phyloP scores from a whole-genome alignment of 331 rosid genomes.

The Malus hybrid region DNA sequence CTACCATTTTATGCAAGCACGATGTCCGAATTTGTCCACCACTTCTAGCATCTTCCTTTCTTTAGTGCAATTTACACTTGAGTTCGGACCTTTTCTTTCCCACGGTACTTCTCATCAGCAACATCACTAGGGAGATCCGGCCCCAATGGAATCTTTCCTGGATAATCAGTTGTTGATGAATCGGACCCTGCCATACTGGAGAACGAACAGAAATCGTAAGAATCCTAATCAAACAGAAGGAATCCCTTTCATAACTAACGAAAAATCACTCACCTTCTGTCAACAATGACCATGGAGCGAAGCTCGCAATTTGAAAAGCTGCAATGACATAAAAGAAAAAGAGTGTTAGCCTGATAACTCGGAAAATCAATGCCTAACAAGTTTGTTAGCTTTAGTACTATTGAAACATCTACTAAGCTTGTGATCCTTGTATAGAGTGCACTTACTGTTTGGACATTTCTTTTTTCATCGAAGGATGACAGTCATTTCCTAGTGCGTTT shows the following conservation, averaged over 20 bases:
- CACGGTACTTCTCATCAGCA: background rate
- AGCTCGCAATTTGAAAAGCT: slow-evolving; percentile 42
- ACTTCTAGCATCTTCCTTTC: background rate
- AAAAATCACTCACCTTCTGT: slow-evolving; percentile 30
- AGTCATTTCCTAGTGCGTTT: slow-evolving; percentile 27
- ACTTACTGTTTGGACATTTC: slow-evolving; percentile 40
- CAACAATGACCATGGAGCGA: slow-evolving; percentile 34
- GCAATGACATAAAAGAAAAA: slow-evolving; percentile 6
- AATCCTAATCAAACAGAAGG: background rate
- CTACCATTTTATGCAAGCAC: background rate
- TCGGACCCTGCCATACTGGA: slow-evolving; percentile 30
- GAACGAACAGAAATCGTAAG: background rate
- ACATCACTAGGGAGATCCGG: slow-evolving; percentile 22
- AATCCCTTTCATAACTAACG: background rate
- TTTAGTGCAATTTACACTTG: background rate
- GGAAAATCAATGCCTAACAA: background rate
- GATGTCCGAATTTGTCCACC: background rate
- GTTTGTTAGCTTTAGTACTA: background rate
- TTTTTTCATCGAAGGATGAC: slow-evolving; percentile 29
- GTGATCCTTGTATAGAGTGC: background rate
- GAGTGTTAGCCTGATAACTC: background rate
- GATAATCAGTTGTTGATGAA: slow-evolving; percentile 25
- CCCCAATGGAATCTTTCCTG: slow-evolving; percentile 34
- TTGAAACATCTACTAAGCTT: background rate
- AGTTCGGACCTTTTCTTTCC: slow-evolving; percentile 13